Percentiles rank a stretch among this genome's conserved stretches.
These are phyloP conservation scores for Casaregolazyma lundiana DNA, from an alignment of 1,139 yeast species.

Conservation along the genomic window DNA sequence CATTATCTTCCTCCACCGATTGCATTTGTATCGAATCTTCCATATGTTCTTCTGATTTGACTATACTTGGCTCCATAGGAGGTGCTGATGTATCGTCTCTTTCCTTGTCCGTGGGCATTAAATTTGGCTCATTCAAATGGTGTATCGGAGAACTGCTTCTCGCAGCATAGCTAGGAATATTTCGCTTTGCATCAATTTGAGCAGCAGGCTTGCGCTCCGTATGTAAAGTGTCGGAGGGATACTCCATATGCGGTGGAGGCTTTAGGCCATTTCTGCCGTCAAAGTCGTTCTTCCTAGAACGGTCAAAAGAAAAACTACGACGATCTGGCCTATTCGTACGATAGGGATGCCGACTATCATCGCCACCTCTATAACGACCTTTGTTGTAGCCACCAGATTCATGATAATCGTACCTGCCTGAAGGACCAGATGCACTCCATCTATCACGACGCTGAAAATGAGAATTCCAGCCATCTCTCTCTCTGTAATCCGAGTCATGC, in stretches of 20 bases:
- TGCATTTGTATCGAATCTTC: neutral
- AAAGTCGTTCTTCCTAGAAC: neutral
- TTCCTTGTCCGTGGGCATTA: neutral
- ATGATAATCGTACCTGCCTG: constrained; percentile 2
- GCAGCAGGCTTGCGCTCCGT: neutral
- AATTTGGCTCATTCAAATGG: no score
- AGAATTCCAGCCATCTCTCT: constrained; percentile 14
- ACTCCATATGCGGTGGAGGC: neutral
- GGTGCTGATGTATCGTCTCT: no score
- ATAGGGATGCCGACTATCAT: constrained; percentile 8
- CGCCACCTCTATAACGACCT: constrained; percentile 9
- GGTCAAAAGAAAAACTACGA: neutral
- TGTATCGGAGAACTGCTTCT: neutral
- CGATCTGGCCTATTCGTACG: neutral
- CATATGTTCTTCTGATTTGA: neutral
- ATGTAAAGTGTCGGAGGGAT: neutral
- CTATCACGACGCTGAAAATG: constrained; percentile 5
- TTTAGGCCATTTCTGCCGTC: neutral
- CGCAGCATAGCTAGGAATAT: neutral
- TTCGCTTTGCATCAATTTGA: neutral
- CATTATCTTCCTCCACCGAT: neutral
- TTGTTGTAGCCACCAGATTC: constrained; percentile 12
- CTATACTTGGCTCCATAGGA: neutral
- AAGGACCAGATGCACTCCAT: constrained; percentile 2
- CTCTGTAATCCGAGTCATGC: constrained; percentile 1